Conservation (phyloP, 768 basidiomycete genomes). For the Galerina sulciceps region DNA sequence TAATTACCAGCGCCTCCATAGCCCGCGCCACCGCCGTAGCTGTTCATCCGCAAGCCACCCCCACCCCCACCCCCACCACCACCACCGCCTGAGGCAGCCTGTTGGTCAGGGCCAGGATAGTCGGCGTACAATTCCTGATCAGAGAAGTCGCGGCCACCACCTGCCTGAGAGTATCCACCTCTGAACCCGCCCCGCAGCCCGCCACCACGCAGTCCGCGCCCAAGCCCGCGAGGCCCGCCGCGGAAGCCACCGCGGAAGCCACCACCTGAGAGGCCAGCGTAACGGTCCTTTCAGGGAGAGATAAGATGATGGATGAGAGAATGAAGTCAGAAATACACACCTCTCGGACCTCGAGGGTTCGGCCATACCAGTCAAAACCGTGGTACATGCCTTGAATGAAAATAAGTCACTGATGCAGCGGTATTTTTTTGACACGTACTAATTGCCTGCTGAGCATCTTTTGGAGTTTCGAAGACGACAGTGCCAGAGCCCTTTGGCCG, state of each 20-base stretch:
- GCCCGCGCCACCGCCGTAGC: slow-evolving; percentile 38
- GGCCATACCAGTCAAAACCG: slow-evolving; percentile 97
- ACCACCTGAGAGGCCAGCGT: slow-evolving; percentile 81
- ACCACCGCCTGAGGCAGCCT: slow-evolving; percentile 41
- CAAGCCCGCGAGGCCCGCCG: slow-evolving; percentile 29
- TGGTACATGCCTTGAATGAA: slow-evolving; percentile 85
- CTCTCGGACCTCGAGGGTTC: slow-evolving; percentile 94
- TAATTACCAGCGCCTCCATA: slow-evolving; percentile 40
- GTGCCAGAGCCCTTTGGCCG: slow-evolving; percentile 97
- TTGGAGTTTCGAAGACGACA: slow-evolving; percentile 90
- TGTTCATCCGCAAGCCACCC: slow-evolving; percentile 20
- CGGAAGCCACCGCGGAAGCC: slow-evolving; percentile 66
- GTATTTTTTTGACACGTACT: slow-evolving; percentile 56
- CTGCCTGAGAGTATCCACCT: slow-evolving; percentile 43
- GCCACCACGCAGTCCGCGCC: slow-evolving; percentile 45
- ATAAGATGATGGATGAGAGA: neutral
- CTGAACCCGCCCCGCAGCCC: slow-evolving; percentile 30
- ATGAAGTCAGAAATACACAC: slow-evolving; percentile 41
- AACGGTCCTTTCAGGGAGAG: slow-evolving; percentile 66
- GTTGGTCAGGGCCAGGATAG: slow-evolving; percentile 87
- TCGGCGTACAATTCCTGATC: slow-evolving; percentile 91
- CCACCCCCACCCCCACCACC: slow-evolving; percentile 44
- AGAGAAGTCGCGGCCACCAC: slow-evolving; percentile 79
- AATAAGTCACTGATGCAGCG: neutral
- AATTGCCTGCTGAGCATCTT: slow-evolving; percentile 92